Evolutionary conservation across 2,329 filamentous ascomycete species (phyloP), one percentile per base, ranked within the genome.

Genomic region (Colletotrichum melonis): DNA sequence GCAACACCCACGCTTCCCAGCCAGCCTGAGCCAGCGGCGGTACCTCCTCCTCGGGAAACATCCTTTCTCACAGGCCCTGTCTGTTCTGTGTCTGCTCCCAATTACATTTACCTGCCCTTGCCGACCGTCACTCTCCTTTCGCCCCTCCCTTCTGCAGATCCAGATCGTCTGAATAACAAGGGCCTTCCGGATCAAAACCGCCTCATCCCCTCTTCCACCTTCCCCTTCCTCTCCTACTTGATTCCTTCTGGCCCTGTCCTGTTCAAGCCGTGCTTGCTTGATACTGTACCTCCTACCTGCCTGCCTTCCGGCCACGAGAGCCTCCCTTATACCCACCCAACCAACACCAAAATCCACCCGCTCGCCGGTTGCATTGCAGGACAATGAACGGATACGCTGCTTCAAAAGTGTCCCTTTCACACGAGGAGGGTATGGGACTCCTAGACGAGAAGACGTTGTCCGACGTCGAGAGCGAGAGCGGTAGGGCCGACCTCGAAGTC

Each of bases 401-500:
- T 26, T 80, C 79, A n/a, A 80, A 77, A 63, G 77, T 79, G 73
- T 80, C 81, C 42, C 79, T 81, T 73, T 80, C 80, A 63, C 72
- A 82, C 64, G 84, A 87, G 78, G 87, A 88, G 80, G 86, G 84
- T 76, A 78, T 84, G 67, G 80, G 80, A 16, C 80, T 88, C 42
- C 78, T 87, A 38, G 84, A 87, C n/a, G 84, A 87, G 65, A 83
- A 82, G 72, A 80, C 81, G 19, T 67, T 81, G 24, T 86, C 85
- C 14, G 86, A 88, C 65, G 76, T 80, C 56, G 86, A 87, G 63
- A 86, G 84, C 76, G 85, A 84, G 30, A 78, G 73, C 72, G 82
- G 82, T 69, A 79, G 80, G 67, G 78, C 79, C 67, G 84, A 86
- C 46, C 74, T 83, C 69, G 82, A 86, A n/a, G 74, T 75, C 65